phyloP scores from a whole-genome alignment of 441 rosid genomes.

The Syzygium syzygioides region DNA sequence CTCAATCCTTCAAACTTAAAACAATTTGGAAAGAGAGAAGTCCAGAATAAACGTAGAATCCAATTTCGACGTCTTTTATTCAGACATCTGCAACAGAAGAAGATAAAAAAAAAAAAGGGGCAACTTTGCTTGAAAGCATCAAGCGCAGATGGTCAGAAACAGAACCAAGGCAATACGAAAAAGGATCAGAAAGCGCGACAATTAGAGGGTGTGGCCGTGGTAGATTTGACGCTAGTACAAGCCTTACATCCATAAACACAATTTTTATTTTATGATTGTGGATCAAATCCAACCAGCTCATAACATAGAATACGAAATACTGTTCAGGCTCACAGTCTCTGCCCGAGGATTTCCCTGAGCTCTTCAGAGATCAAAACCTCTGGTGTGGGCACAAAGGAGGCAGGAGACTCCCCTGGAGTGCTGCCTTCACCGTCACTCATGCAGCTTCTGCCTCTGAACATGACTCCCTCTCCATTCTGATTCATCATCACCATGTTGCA shows the following conservation, averaged over 20 bases:
- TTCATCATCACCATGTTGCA: slow-evolving; percentile 43
- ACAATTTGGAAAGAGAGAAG: neutral
- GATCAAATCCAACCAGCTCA: neutral
- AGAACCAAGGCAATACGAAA: neutral
- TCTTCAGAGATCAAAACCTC: slow-evolving; percentile 18
- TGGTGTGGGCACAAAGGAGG: slow-evolving; percentile 25
- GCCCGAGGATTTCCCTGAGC: slow-evolving; percentile 12
- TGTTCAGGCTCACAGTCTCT: neutral
- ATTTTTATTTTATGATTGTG: neutral
- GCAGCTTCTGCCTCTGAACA: slow-evolving; percentile 23
- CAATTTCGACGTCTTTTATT: neutral
- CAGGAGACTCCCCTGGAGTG: slow-evolving; percentile 21
- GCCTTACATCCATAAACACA: neutral
- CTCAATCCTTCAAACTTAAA: neutral
- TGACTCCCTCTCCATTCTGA: slow-evolving; percentile 27
- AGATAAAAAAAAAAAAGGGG: neutral
- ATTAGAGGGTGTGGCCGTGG: neutral
- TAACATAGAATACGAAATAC: neutral
- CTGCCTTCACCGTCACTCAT: slow-evolving; percentile 12
- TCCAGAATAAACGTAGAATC: neutral
- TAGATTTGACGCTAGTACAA: neutral
- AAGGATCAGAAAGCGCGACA: neutral
- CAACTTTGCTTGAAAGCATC: neutral
- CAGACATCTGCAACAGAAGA: neutral
- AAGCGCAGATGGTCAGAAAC: neutral